phyloP scores from a whole-genome alignment of 371 early-diverging fungal species.

The Mortierella sp. region DNA sequence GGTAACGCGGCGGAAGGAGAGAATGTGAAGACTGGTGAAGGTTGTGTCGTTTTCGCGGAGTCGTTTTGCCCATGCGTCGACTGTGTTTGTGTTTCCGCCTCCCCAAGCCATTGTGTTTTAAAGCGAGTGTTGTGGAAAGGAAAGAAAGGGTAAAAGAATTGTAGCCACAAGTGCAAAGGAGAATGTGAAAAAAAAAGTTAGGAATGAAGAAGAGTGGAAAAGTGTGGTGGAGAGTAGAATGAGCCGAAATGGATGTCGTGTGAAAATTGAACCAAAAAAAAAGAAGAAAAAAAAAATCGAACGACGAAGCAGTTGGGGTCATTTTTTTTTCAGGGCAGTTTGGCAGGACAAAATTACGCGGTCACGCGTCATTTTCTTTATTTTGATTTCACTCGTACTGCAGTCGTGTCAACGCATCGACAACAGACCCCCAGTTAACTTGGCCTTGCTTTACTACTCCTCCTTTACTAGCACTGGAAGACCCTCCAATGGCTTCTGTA shows the following conservation, averaged over 20 bases:
- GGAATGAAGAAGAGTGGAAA: neutral
- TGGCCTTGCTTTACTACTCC: neutral
- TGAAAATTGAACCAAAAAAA: no score
- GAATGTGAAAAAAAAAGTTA: neutral
- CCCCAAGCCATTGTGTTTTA: slow-evolving; percentile 70
- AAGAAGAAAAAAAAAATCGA: neutral
- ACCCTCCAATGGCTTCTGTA: neutral
- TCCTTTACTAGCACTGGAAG: neutral
- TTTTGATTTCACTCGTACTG: slow-evolving; percentile 4
- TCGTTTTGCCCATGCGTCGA: slow-evolving; percentile 71
- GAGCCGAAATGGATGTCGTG: neutral
- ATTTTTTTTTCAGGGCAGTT: neutral
- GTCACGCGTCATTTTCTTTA: neutral
- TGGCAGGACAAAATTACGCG: neutral
- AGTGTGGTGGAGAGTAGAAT: neutral
- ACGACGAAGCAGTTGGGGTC: neutral
- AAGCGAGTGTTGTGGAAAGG: no score
- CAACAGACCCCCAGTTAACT: slow-evolving; percentile 27
- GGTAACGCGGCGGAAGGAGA: slow-evolving; percentile 70
- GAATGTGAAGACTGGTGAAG: slow-evolving; percentile 69
- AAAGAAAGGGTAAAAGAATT: neutral
- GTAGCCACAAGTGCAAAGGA: neutral
- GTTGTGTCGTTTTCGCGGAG: slow-evolving; percentile 67
- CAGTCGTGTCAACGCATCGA: slow-evolving; percentile 1
- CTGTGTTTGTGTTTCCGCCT: slow-evolving; percentile 66